Conservation (phyloP, 2,329 filamentous ascomycete genomes). For the Nothopassalora personata region DNA sequence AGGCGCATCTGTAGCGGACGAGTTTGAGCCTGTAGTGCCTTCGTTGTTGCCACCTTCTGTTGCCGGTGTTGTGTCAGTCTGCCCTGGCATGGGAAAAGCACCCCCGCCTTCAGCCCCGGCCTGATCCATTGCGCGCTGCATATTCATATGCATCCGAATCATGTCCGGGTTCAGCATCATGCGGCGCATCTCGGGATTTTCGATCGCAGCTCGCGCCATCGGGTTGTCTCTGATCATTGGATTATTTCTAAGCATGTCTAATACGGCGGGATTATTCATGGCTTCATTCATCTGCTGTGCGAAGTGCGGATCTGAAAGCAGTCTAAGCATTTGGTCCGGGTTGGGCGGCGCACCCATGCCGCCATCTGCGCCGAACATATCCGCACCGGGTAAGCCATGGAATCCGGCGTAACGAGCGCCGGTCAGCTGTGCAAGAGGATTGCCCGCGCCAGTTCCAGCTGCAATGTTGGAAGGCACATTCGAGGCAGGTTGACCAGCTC, state of each 20-base stretch:
- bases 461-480: conserved; percentile 73
- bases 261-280: conserved; percentile 87
- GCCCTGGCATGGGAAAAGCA: conserved; percentile 83
- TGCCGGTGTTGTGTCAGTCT: conserved; percentile 73
- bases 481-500: conserved; percentile 47
- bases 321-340: conserved; percentile 72
- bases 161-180: conserved; percentile 91
- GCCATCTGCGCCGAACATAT: conserved; percentile 89
- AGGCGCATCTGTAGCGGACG: conserved; percentile 28
- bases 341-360: conserved; percentile 86
- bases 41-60: conserved; percentile 27
- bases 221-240: conserved; percentile 83
- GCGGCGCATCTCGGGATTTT: conserved; percentile 78
- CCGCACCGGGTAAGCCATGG: conserved; percentile 77
- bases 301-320: conserved; percentile 85
- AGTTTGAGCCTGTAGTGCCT: conserved; percentile 11
- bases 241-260: conserved; percentile 67
- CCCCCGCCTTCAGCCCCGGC: conserved; percentile 46
- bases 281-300: conserved; percentile 88
- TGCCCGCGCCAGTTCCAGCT: conserved; percentile 71
- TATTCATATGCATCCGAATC: conserved; percentile 73
- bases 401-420: conserved; percentile 92
- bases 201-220: conserved; percentile 78
- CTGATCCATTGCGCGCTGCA: conserved; percentile 61
- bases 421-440: conserved; percentile 83